A percentile compares a stretch with the other conserved stretches of the same genome.
Conservation (phyloP, 495 filamentous ascomycete species). For the Tuber borchii region DNA sequence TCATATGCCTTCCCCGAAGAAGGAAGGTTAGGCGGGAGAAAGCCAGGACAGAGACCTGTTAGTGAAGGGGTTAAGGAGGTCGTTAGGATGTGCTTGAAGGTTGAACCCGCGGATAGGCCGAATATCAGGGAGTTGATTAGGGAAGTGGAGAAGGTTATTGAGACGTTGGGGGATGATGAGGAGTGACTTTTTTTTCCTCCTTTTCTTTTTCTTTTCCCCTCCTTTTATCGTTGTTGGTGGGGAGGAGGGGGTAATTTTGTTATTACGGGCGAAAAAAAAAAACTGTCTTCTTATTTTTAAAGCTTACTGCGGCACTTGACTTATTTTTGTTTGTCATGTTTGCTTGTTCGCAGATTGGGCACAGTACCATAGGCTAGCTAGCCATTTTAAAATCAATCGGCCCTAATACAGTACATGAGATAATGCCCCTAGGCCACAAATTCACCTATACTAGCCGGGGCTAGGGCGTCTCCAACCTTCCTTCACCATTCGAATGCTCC, state of each 20-base stretch:
- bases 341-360: neutral
- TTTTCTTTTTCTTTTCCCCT: neutral
- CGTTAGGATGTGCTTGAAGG: constrained; percentile 76
- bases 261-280: neutral
- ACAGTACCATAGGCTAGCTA: neutral
- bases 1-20: constrained; percentile 31
- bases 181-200: constrained; percentile 19
- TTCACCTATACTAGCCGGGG: too few species aligned
- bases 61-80: constrained; percentile 75
- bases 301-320: neutral
- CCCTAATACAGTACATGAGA: too few species aligned
- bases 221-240: neutral
- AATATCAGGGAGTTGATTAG: constrained; percentile 83
- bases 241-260: neutral
- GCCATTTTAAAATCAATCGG: neutral
- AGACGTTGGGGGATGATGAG: constrained; percentile 66
- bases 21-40: constrained; percentile 49
- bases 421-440: too few species aligned
- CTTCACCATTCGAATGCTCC: too few species aligned
- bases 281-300: neutral
- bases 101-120: constrained; percentile 87
- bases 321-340: neutral
- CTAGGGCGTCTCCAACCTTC: too few species aligned
- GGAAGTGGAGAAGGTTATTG: constrained; percentile 69
- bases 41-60: constrained; percentile 56